Percentiles rank a stretch among this genome's conserved stretches.
phyloP scores from a whole-genome alignment of 345 rosid genomes.

The Isatis tinctoria region DNA sequence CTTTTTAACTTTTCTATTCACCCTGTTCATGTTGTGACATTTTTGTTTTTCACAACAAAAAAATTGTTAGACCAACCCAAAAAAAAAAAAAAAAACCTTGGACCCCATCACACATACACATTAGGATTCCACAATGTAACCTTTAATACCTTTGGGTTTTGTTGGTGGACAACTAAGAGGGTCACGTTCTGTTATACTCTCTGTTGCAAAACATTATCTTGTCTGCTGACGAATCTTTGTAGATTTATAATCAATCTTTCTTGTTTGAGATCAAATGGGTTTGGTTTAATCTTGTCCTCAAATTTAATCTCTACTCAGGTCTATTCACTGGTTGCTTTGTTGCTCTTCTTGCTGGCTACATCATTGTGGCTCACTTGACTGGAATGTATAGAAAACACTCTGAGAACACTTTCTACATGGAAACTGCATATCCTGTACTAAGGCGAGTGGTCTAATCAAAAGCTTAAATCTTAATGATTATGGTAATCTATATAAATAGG shows the following conservation, averaged over 20 bases:
- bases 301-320: slow-evolving; percentile 43
- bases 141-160: slow-evolving; percentile 14
- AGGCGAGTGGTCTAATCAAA: slow-evolving; percentile 54
- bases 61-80: slow-evolving; percentile 14
- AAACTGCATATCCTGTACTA: slow-evolving; percentile 88
- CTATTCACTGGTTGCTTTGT: slow-evolving; percentile 89
- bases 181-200: slow-evolving; percentile 36
- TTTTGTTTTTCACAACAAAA: slow-evolving; percentile 5
- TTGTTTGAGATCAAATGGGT: background rate
- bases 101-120: slow-evolving; percentile 34
- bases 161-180: slow-evolving; percentile 49
- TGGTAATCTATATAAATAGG: background rate
- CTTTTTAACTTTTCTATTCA: background rate
- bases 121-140: slow-evolving; percentile 32
- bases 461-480: background rate
- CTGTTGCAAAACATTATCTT: slow-evolving; percentile 28
- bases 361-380: slow-evolving; percentile 76
- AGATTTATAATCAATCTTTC: background rate
- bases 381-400: slow-evolving; percentile 72
- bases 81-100: background rate
- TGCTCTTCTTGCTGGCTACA: slow-evolving; percentile 85
- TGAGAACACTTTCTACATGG: slow-evolving; percentile 76
- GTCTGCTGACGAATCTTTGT: slow-evolving; percentile 23
- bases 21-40: slow-evolving; percentile 22
- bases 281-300: background rate